Percentiles rank a stretch among this genome's conserved stretches.
phyloP scores from a whole-genome alignment of 2,329 filamentous ascomycete genomes.

The Xylariaceae sp. region DNA sequence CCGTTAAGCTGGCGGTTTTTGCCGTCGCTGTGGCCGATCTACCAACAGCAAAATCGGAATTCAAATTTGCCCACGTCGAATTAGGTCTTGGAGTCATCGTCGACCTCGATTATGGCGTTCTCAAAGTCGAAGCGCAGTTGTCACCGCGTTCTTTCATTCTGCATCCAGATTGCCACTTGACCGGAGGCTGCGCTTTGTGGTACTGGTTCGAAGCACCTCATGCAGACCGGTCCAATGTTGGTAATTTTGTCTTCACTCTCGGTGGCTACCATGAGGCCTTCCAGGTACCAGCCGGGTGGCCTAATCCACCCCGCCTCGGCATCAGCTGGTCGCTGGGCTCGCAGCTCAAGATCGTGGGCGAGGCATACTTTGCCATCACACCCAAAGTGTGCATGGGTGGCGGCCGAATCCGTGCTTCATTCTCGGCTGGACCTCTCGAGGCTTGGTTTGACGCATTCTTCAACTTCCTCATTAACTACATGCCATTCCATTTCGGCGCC shows the following conservation, averaged over 20 bases:
- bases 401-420: slow-evolving; percentile 28
- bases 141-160: slow-evolving; percentile 39
- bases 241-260: slow-evolving; percentile 42
- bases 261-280: slow-evolving; percentile 43
- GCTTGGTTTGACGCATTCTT: slow-evolving; percentile 39
- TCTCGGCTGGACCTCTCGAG: slow-evolving; percentile 27
- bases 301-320: slow-evolving; percentile 34
- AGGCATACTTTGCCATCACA: slow-evolving; percentile 45
- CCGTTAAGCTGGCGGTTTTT: slow-evolving; percentile 34
- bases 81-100: slow-evolving; percentile 33
- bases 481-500: slow-evolving; percentile 35
- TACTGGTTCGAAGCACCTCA: slow-evolving; percentile 33
- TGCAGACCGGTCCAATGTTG: slow-evolving; percentile 20
- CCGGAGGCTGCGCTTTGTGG: slow-evolving; percentile 39
- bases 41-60: slow-evolving; percentile 15
- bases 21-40: slow-evolving; percentile 29
- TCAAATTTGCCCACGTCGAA: slow-evolving; percentile 34
- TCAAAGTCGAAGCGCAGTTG: slow-evolving; percentile 38
- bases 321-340: slow-evolving; percentile 35
- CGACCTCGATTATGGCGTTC: slow-evolving; percentile 32
- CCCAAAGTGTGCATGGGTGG: slow-evolving; percentile 42
- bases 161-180: slow-evolving; percentile 36
- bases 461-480: slow-evolving; percentile 40
- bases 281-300: slow-evolving; percentile 32
- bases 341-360: slow-evolving; percentile 33